phyloP scores from a whole-genome alignment of 2,329 filamentous ascomycete genomes.

The Trichoderma endophyticum region DNA sequence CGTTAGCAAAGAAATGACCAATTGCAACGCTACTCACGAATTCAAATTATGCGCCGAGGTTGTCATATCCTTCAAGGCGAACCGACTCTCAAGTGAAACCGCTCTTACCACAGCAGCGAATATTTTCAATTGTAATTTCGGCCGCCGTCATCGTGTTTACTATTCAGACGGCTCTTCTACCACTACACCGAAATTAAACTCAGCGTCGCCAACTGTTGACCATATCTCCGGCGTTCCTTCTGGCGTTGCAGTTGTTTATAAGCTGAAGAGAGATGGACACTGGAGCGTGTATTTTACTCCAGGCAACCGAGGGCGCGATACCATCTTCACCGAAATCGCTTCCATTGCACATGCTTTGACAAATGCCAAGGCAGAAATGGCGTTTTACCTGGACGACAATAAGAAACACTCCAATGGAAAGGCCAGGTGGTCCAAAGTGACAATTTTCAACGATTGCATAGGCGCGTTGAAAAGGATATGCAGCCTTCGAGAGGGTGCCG shows the following conservation, averaged over 20 bases:
- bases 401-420: neutral
- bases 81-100: no score
- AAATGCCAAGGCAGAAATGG: neutral
- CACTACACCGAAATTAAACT: no score
- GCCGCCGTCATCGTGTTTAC: no score
- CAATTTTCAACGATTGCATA: neutral
- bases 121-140: no score
- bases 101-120: no score
- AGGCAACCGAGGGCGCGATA: neutral
- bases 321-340: rapidly evolving
- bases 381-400: neutral
- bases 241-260: neutral
- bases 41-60: no score
- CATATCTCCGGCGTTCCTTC: no score
- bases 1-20: neutral
- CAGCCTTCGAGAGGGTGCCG: neutral
- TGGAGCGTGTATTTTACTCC: neutral
- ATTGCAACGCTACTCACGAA: no score
- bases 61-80: no score
- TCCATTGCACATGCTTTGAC: neutral
- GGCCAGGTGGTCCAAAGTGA: neutral
- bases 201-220: neutral
- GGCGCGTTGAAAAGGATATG: neutral
- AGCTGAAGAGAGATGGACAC: no score
- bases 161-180: no score